Conservation (phyloP, 345 rosid genomes). For the Bruguiera parviflora region DNA sequence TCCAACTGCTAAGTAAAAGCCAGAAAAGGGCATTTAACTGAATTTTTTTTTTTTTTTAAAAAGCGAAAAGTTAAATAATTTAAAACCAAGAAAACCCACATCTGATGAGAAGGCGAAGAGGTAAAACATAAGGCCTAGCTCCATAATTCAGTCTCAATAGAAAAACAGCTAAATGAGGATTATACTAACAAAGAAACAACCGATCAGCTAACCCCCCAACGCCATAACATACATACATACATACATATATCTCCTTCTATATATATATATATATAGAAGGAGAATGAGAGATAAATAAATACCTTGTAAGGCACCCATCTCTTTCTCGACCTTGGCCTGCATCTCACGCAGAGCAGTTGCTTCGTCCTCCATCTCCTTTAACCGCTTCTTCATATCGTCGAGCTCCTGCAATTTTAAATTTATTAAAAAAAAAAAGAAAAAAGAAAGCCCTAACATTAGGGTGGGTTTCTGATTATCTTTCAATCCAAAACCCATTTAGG, state of each 20-base stretch:
- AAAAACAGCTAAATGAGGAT: too few relatives aligned
- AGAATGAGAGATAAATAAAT: too few relatives aligned
- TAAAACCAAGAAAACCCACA: too few relatives aligned
- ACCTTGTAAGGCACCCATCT: conserved; percentile 23
- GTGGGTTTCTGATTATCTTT: background rate
- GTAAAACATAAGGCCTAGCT: too few relatives aligned
- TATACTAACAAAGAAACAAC: background rate
- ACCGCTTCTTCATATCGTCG: conserved; percentile 23
- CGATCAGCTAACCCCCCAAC: background rate
- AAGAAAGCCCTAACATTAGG: background rate
- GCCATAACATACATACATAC: background rate
- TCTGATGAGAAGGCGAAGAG: too few relatives aligned
- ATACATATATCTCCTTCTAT: too few relatives aligned
- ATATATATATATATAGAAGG: too few relatives aligned
- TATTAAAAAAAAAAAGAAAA: background rate
- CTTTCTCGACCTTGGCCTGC: conserved; percentile 24
- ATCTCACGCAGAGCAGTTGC: conserved; percentile 23
- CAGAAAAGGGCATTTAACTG: too few relatives aligned
- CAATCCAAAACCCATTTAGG: background rate
- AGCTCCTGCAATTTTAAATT: conserved; percentile 14
- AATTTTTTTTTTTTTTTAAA: too few relatives aligned
- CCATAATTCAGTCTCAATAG: too few relatives aligned
- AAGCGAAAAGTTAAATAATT: too few relatives aligned
- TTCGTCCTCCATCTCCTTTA: conserved; percentile 27
- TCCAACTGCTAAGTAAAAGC: too few relatives aligned